A percentile compares a stretch with the other conserved stretches of the same genome.
phyloP scores from a whole-genome alignment of 805 yeast species.

The Pichia kluyveri region DNA sequence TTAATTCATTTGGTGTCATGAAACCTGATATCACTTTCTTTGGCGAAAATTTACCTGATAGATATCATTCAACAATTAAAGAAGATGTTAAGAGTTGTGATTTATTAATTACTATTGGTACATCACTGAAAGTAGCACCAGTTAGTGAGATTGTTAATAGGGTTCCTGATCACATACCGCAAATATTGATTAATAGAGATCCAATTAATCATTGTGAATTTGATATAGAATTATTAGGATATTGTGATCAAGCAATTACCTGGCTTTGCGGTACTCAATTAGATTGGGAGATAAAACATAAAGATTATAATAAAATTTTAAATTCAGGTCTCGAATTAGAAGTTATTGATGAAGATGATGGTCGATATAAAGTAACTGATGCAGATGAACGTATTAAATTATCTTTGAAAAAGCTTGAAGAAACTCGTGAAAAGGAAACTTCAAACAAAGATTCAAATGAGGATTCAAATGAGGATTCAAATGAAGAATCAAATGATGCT shows the following conservation, averaged over 20 bases:
- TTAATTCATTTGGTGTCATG: slow-evolving; percentile 65
- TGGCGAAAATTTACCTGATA: slow-evolving; percentile 72
- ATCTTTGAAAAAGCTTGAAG: slow-evolving; percentile 3
- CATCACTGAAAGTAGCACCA: slow-evolving; percentile 87
- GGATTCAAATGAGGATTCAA: too few relatives aligned
- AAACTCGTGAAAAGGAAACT: background rate
- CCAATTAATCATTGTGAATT: slow-evolving; percentile 69
- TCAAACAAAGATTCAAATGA: too few relatives aligned
- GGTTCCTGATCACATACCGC: slow-evolving; percentile 69
- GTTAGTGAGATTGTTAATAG: slow-evolving; percentile 80
- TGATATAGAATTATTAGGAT: slow-evolving; percentile 69
- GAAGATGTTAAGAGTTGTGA: slow-evolving; percentile 66
- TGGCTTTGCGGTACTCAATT: slow-evolving; percentile 44
- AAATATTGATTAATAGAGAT: slow-evolving; percentile 69
- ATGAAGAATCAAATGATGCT: too few relatives aligned
- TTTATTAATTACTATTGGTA: slow-evolving; percentile 75
- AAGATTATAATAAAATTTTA: slow-evolving; percentile 32
- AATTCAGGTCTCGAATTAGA: slow-evolving; percentile 24
- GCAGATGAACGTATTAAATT: slow-evolving; percentile 16
- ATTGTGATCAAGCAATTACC: slow-evolving; percentile 75
- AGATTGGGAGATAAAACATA: slow-evolving; percentile 54
- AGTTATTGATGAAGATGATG: slow-evolving; percentile 22
- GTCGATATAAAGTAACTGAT: slow-evolving; percentile 29
- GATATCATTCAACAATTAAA: slow-evolving; percentile 50
- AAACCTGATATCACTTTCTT: slow-evolving; percentile 92